Base-by-base conservation (phyloP, 768 basidiomycete genomes). In the Boletellus ananiceps region DNA sequence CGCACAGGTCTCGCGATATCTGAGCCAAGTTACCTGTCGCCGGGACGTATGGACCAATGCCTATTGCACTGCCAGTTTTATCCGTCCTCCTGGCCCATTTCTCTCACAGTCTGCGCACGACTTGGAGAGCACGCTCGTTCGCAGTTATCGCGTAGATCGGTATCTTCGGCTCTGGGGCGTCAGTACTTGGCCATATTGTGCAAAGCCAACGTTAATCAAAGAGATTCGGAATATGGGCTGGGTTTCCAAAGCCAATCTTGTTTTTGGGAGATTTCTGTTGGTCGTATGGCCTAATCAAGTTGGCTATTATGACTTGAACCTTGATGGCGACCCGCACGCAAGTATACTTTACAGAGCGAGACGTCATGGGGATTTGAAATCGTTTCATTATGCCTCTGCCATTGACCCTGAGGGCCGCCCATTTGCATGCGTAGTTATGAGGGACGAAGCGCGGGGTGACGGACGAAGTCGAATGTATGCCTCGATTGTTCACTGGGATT, bases 241-340 rank as follows among this genome's bases (percentile, higher is more conserved):
- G 19, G 19, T 19, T 19, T 19, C 19, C 19, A 19, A 19, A 19
- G 19, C 19, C 19, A 2, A 2, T 19, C 19, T 19, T 19, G 19
- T 19, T 19, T 49, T 56, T 44, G 57, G 57, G 6, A 49, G 45
- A 13, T 62, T 51, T 35, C 16, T 58, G 16, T 8, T 61, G 27
- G 8, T 58, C 23, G 59, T 46, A 16, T 34, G 58, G 23, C 40
- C 13, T n/a, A 40, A 58, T 9, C 46, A 51, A 42, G 39, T 60
- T 8, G 47, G 50, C 7, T 60, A 56, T 13, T 55, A 61, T 47
- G 50, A 61, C 32, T 21, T 57, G 47, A 40, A 34, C 36, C 35
- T 48, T 5, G 21, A 18, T 5, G 7, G 18, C 4, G 9, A 19
- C 19, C 19, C 19, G 19, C 19, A 19, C 19, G 19, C 19, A 19